Percentiles rank a stretch among this genome's conserved stretches.
Evolutionary conservation across 2,329 filamentous ascomycete species (phyloP).

Genomic region (Neopestalotiopsis sp.): DNA sequence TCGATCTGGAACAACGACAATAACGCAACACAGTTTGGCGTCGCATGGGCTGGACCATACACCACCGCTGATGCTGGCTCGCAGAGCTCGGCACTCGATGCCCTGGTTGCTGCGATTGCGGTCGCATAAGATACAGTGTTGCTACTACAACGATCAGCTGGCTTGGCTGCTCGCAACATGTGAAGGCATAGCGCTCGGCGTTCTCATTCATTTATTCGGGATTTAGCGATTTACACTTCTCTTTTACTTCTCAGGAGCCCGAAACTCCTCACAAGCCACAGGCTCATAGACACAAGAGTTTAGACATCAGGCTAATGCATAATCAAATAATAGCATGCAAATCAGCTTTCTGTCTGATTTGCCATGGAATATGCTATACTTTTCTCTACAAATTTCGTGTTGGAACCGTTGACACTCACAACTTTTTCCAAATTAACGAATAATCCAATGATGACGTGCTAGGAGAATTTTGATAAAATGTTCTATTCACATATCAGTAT

Average conservation of each 20-base stretch:
- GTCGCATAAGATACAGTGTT: constrained; percentile 23
- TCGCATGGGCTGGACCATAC: constrained; percentile 36
- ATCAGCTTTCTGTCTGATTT: not conserved
- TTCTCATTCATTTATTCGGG: not conserved
- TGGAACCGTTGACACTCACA: too few species aligned
- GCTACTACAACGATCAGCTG: not conserved
- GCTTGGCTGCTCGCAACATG: not conserved
- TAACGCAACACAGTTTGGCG: constrained; percentile 32
- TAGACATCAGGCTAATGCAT: constrained; percentile 1
- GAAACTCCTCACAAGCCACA: not conserved
- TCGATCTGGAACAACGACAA: constrained; percentile 40
- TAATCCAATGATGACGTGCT: too few species aligned
- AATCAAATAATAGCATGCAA: not conserved
- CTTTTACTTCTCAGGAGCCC: not conserved
- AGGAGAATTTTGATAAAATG: too few species aligned
- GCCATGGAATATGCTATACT: not conserved
- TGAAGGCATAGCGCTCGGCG: constrained; percentile 4
- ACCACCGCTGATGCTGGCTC: constrained; percentile 31
- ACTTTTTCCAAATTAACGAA: too few species aligned
- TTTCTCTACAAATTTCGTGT: not conserved
- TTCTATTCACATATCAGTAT: too few species aligned
- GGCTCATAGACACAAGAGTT: not conserved
- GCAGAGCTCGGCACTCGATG: constrained; percentile 36
- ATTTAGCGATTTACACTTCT: not conserved
- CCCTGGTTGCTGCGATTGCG: constrained; percentile 32